phyloP scores from a whole-genome alignment of 2,329 filamentous ascomycete species.

The Aspergillus sp. region DNA sequence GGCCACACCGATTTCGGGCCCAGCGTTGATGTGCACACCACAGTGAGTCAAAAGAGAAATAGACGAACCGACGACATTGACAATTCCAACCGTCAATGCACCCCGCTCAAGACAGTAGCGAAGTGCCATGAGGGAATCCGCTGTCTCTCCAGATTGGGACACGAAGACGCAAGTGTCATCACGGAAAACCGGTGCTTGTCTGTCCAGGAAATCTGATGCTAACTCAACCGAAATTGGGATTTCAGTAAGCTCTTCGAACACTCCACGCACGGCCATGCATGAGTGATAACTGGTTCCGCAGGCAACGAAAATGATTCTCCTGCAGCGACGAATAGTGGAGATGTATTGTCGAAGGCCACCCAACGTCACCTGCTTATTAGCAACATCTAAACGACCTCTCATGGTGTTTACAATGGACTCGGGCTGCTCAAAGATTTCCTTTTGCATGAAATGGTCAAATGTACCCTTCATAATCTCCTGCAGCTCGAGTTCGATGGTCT shows the following conservation, averaged over 20 bases:
- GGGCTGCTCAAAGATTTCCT: slow-evolving; percentile 99
- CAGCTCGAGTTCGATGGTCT: slow-evolving; percentile 96
- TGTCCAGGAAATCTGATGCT: slow-evolving; percentile 95
- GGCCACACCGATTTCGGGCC: slow-evolving; percentile 96
- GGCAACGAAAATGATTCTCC: slow-evolving; percentile 97
- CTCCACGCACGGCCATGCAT: slow-evolving; percentile 97
- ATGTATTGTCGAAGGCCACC: slow-evolving; percentile 96
- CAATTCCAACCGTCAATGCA: slow-evolving; percentile 92
- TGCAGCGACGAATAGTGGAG: slow-evolving; percentile 88
- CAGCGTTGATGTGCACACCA: slow-evolving; percentile 98
- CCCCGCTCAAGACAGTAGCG: slow-evolving; percentile 97
- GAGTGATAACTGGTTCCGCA: slow-evolving; percentile 98
- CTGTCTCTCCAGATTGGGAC: slow-evolving; percentile 96
- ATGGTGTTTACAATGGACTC: slow-evolving; percentile 99
- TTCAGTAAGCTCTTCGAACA: slow-evolving; percentile 96
- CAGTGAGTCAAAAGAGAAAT: slow-evolving; percentile 99
- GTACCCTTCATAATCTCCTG: slow-evolving; percentile 99
- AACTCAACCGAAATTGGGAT: slow-evolving; percentile 96
- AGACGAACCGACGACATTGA: slow-evolving; percentile 96
- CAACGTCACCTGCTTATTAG: slow-evolving; percentile 90
- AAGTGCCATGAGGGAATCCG: slow-evolving; percentile 92
- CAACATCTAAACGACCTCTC: slow-evolving; percentile 91
- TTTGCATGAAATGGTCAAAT: slow-evolving; percentile 99
- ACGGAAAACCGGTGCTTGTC: slow-evolving; percentile 95
- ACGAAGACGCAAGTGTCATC: slow-evolving; percentile 99